A percentile compares a stretch with the other conserved stretches of the same genome.
These are phyloP conservation scores for Talaromyces sp. DNA, from an alignment of 2,329 filamentous ascomycete species.

Conservation along the genomic window DNA sequence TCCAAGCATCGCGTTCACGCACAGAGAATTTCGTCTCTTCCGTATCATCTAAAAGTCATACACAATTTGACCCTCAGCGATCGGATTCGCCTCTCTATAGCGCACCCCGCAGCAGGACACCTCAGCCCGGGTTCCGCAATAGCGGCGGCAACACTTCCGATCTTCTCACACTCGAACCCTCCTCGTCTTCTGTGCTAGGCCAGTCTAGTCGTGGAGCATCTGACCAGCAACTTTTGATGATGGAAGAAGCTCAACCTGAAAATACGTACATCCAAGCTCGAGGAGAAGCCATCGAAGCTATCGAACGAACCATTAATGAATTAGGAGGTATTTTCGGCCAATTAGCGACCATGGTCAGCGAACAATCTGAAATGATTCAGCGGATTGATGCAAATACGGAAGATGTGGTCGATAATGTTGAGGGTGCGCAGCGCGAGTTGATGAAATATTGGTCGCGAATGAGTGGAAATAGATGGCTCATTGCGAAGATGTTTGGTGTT, in stretches of 20 bases:
- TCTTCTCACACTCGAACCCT: constrained; percentile 77
- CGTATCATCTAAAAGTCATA: constrained; percentile 73
- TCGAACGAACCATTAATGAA: constrained; percentile 91
- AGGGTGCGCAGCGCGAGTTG: constrained; percentile 89
- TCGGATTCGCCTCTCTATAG: constrained; percentile 85
- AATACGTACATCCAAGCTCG: constrained; percentile 91
- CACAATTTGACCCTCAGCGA: constrained; percentile 60
- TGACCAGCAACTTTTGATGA: constrained; percentile 83
- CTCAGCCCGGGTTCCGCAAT: constrained; percentile 53
- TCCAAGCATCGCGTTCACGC: constrained; percentile 84
- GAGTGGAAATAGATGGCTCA: constrained; percentile 90
- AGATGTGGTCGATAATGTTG: constrained; percentile 96
- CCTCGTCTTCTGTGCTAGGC: constrained; percentile 46
- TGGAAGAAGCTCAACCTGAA: constrained; percentile 84
- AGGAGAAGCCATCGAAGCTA: constrained; percentile 93
- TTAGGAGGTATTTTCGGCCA: constrained; percentile 91
- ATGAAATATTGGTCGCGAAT: constrained; percentile 97
- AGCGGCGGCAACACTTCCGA: constrained; percentile 49
- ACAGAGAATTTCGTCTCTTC: constrained; percentile 96
- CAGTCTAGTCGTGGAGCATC: constrained; percentile 55
- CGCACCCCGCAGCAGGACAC: constrained; percentile 66
- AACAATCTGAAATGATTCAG: constrained; percentile 97
- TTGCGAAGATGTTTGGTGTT: constrained; percentile 77
- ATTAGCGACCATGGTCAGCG: constrained; percentile 91
- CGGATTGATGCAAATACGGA: constrained; percentile 96